Evolutionary conservation across 208 protist species (phyloP), one percentile per base, ranked within the genome.

Genomic region (Angomonas ambiguus): DNA sequence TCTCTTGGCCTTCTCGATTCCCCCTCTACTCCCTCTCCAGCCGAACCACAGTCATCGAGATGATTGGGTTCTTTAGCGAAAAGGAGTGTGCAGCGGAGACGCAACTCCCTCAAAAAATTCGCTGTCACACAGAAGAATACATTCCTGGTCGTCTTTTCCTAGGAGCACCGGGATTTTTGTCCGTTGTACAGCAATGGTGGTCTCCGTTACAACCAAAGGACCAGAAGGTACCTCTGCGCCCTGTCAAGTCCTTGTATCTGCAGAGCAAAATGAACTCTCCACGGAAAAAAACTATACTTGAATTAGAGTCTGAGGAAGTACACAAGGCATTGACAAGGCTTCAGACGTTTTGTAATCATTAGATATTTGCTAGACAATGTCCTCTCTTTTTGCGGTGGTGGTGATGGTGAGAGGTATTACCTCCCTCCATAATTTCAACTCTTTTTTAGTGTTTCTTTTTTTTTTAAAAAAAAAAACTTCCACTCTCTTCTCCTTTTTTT

Each of bases 111-210:
- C 55, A 61, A 38, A 6, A 71, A 8, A 65, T 88, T 25, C 45
- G 41, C n/a, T 83, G 65, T 33, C 31, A 25, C 42, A 33, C 60
- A 0, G 65, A 41, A 1, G 60, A 62, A 51, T 42, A 65, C 30
- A 86, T 84, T 67, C 38, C 75, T 3, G 2, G 85, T n/a, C 64
- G 77, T 18, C 3, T 82, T 3, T 85, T 94, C 57, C 70, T 90
- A 10, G 83, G 87, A 16, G 73, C 76, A 28, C 87, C 87, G 0
- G 87, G 87, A 3, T 94, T 89, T 55, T 45, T 94, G 27, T 61
- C 75, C 0, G 30, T 65, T 2, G 42, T 94, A 11, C 56, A 62
- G 70, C 69, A 20, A 56, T 61, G 53, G 59, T 62, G 22, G 55
- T 24, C 75, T 69, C 61, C 25, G 0, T 5, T 30, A 18, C 13